Conservation (phyloP, 768 basidiomycete species). For the Albatrellus ellisii region DNA sequence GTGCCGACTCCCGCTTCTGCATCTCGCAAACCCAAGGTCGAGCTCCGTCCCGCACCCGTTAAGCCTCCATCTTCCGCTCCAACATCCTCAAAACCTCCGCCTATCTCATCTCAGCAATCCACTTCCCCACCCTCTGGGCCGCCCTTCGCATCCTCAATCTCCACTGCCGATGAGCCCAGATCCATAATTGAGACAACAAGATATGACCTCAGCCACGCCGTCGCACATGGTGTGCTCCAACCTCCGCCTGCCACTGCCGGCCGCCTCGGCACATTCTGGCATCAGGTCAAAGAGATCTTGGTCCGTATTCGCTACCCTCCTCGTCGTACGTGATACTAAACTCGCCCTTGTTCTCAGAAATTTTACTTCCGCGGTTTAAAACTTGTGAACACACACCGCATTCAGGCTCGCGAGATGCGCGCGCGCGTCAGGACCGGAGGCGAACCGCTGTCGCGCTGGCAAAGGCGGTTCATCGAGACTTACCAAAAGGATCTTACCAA, state of each 20-base stretch:
- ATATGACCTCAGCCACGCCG: slow-evolving; percentile 52
- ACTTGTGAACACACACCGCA: slow-evolving; percentile 50
- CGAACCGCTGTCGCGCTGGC: slow-evolving; percentile 47
- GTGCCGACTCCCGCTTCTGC: slow-evolving; percentile 16
- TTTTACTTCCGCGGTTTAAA: slow-evolving; percentile 75
- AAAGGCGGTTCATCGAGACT: slow-evolving; percentile 53
- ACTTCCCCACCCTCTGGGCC: slow-evolving; percentile 12
- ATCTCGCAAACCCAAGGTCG: slow-evolving; percentile 31
- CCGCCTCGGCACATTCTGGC: slow-evolving; percentile 35
- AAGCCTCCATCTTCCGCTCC: slow-evolving; percentile 25
- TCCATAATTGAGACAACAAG: slow-evolving; percentile 37
- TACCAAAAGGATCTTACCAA: slow-evolving; percentile 60
- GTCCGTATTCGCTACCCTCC: slow-evolving; percentile 18
- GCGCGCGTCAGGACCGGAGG: slow-evolving; percentile 49
- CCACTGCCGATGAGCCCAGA: slow-evolving; percentile 5
- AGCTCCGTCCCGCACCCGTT: slow-evolving; percentile 52
- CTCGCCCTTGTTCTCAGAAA: slow-evolving; percentile 32
- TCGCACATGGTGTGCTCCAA: slow-evolving; percentile 50
- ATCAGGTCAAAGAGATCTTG: slow-evolving; percentile 34
- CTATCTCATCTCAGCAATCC: slow-evolving; percentile 9
- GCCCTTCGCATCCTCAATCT: background rate
- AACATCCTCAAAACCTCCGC: slow-evolving; percentile 13
- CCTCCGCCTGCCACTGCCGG: slow-evolving; percentile 54
- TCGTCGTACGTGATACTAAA: background rate
- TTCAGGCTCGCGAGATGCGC: slow-evolving; percentile 38